Percentiles rank a stretch among this genome's conserved stretches.
phyloP scores from a whole-genome alignment of 306 rosid species.

The Acmispon strigosus region DNA sequence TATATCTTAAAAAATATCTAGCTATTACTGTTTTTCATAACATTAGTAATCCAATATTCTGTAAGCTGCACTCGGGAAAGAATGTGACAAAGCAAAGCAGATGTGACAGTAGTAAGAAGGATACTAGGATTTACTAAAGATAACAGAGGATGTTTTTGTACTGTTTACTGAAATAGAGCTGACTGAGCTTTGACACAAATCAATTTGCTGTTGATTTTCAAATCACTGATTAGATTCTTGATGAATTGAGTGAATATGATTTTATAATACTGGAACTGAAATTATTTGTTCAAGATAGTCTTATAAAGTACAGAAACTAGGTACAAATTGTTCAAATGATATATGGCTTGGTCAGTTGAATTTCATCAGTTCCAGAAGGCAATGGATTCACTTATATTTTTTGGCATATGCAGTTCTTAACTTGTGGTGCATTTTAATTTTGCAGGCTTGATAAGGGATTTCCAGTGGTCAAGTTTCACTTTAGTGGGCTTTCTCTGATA shows the following conservation, averaged over 20 bases:
- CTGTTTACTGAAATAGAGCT: background rate
- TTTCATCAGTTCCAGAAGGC: too few relatives aligned
- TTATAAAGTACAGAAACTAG: background rate
- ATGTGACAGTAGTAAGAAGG: background rate
- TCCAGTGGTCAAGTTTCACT: slow-evolving; percentile 55
- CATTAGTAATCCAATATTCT: background rate
- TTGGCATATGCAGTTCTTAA: slow-evolving; percentile 10
- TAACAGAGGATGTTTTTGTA: background rate
- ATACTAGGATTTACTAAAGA: background rate
- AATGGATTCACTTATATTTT: too few relatives aligned
- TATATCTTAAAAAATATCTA: background rate
- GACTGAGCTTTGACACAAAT: background rate
- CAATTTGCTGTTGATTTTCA: background rate
- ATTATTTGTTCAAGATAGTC: background rate
- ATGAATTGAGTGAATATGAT: background rate
- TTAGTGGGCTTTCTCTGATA: slow-evolving; percentile 43
- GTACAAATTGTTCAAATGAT: background rate
- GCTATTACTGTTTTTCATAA: background rate
- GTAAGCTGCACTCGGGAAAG: background rate
- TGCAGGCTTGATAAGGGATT: slow-evolving; percentile 71
- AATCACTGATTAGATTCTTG: background rate
- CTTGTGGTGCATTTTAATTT: slow-evolving; percentile 1
- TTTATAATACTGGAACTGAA: background rate
- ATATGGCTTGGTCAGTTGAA: too few relatives aligned
- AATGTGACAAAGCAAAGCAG: background rate